Evolutionary conservation across 1,139 yeast species (phyloP).

Genomic region (Scheffersomyces titani): DNA sequence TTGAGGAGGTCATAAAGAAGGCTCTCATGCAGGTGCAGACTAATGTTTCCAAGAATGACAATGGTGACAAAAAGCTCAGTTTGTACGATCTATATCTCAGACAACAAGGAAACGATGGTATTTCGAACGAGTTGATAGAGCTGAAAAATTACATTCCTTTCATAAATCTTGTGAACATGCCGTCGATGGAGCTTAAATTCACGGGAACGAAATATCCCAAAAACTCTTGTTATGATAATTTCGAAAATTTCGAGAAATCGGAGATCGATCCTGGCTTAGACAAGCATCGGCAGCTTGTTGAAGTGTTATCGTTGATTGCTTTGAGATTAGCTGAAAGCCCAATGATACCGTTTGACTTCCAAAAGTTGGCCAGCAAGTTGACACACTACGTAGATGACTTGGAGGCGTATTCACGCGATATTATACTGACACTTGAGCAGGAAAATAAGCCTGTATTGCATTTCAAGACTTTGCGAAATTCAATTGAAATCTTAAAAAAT

Average conservation of each 20-base stretch:
- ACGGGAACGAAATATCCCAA: constrained; percentile 50
- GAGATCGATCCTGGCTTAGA: constrained; percentile 57
- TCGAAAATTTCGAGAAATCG: constrained; percentile 50
- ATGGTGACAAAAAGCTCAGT: constrained; percentile 9
- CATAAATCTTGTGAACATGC: constrained; percentile 63
- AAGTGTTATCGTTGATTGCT: constrained; percentile 53
- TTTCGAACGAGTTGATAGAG: constrained; percentile 46
- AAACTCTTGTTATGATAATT: constrained; percentile 67
- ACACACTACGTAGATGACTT: constrained; percentile 51
- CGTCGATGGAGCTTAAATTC: constrained; percentile 63
- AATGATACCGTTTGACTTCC: constrained; percentile 68
- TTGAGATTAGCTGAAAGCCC: constrained; percentile 72
- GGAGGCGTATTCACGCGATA: constrained; percentile 36
- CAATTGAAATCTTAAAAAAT: constrained; percentile 24
- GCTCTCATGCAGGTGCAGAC: constrained; percentile 39
- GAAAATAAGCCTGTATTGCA: constrained; percentile 20
- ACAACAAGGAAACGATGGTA: constrained; percentile 27
- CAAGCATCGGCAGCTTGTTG: constrained; percentile 59
- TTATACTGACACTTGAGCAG: constrained; percentile 17
- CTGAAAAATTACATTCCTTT: constrained; percentile 73
- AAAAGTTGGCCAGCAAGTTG: constrained; percentile 48
- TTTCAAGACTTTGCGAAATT: constrained; percentile 24
- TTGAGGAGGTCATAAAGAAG: constrained; percentile 47
- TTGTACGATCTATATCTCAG: constrained; percentile 31
- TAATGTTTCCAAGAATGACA: constrained; percentile 3